These are phyloP conservation scores for Albugo candida DNA, from an alignment of 352 stramenopile genomes.

Conservation along the genomic window DNA sequence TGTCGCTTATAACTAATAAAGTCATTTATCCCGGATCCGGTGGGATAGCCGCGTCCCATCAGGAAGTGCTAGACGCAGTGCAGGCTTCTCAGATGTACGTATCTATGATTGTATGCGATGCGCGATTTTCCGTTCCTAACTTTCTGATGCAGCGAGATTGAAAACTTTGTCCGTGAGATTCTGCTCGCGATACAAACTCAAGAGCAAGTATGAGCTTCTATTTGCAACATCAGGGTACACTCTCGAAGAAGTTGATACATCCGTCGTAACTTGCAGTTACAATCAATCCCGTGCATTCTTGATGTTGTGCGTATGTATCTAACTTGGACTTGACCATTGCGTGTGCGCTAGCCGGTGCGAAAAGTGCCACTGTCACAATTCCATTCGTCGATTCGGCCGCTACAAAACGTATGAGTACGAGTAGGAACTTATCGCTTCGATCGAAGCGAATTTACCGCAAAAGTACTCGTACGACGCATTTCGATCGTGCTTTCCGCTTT, in stretches of 20 bases:
- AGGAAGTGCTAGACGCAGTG: conserved; percentile 85
- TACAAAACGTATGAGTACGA: conserved; percentile 2
- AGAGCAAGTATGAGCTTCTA: too few relatives aligned
- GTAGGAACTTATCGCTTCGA: background rate
- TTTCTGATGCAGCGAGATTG: conserved; percentile 15
- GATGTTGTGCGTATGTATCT: too few relatives aligned
- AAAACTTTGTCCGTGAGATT: conserved; percentile 26
- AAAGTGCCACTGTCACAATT: conserved; percentile 64
- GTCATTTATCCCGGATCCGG: conserved; percentile 70
- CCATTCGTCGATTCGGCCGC: conserved; percentile 42
- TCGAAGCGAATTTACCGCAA: conserved; percentile 22
- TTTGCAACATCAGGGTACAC: too few relatives aligned
- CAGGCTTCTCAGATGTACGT: conserved; percentile 36
- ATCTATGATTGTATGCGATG: too few relatives aligned
- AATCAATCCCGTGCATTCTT: conserved; percentile 57
- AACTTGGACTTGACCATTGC: conserved; percentile 64
- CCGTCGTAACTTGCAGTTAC: conserved; percentile 71
- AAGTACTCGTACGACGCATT: conserved; percentile 72
- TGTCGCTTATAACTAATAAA: conserved; percentile 94
- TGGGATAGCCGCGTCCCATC: conserved; percentile 67
- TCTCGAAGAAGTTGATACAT: conserved; percentile 23
- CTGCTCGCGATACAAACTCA: conserved; percentile 30
- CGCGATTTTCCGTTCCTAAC: background rate
- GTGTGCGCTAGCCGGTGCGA: conserved; percentile 58
- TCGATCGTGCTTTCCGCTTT: conserved; percentile 53